Evolutionary conservation across 495 filamentous ascomycete genomes (phyloP), one percentile per base, ranked within the genome.

Genomic region (Aspergillus affinis): DNA sequence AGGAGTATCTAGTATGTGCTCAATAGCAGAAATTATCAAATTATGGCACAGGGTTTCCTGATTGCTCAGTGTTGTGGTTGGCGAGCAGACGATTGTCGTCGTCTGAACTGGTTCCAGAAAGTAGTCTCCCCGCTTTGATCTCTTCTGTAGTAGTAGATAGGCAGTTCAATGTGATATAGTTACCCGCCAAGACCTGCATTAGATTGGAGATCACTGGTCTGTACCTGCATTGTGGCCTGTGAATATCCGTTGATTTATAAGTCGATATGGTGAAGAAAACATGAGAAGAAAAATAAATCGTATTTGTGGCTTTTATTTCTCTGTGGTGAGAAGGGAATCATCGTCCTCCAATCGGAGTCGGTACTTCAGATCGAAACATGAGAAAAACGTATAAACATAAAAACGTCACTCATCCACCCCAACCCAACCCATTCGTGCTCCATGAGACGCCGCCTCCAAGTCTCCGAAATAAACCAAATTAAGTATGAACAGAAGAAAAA

Each of bases 401-500:
- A 26, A 26, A 54, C 61, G 48, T 64, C 66, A 65, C 36, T 61
- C 61, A 59, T 55, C 32, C 58, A 52, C 50, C 47, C 48, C 48
- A 20, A 21, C 58, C 30, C 61, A 59, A 13, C 41, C 54, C 20
- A 30, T 8, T 32, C 61, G 20, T 49, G 44, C 47, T 61, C 63
- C 61, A 51, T 58, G 58, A 63, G 62, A 65, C 63, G 54, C 61
- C 57, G 29, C 54, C 59, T 29, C 55, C 57, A 62, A 55, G 54
- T 55, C 30, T 49, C 23, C 53, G 53, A 57, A 57, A 21, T 23
- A 32, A 41, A 49, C 21, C 6, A 30, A 3, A 52, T 26, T 21
- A 52, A 52, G 15, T n/a, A 50, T 41, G 21, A 46, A 49, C 29
- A 50, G n/a, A 26, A 46, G 30, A 29, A 26, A 46, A 30, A 29